A percentile compares a stretch with the other conserved stretches of the same genome.
Evolutionary conservation across 148 eudicot species (phyloP).

Genomic region (Euryodendron excelsum): DNA sequence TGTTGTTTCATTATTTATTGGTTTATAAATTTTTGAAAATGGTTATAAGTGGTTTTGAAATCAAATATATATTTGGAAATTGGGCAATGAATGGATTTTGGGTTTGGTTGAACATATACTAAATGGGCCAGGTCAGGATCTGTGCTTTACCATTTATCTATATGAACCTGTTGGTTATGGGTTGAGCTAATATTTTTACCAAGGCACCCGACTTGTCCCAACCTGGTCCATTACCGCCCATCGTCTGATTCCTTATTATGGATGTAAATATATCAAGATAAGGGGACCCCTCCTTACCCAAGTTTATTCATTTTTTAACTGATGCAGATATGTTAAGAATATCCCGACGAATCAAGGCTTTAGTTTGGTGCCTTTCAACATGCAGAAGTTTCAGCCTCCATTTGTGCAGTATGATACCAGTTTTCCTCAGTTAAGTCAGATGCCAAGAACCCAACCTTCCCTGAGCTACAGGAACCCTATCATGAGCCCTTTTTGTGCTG

Average conservation of each 20-base stretch:
- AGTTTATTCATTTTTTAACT: slow-evolving; percentile 10
- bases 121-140: neutral
- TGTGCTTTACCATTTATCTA: neutral
- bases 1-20: neutral
- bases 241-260: neutral
- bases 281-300: neutral
- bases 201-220: neutral
- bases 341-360: slow-evolving; percentile 52
- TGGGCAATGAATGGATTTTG: neutral
- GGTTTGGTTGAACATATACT: neutral
- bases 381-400: slow-evolving; percentile 73
- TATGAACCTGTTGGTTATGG: neutral
- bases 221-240: neutral
- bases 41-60: neutral
- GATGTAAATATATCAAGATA: neutral
- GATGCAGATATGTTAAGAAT: slow-evolving; percentile 69
- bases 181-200: neutral
- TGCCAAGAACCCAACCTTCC: slow-evolving; percentile 55
- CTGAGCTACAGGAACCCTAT: slow-evolving; percentile 49
- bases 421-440: slow-evolving; percentile 60
- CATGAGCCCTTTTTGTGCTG: slow-evolving; percentile 54
- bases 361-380: slow-evolving; percentile 43
- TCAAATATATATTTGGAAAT: neutral
- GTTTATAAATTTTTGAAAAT: neutral
- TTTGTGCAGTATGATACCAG: slow-evolving; percentile 67